A percentile compares a stretch with the other conserved stretches of the same genome.
Evolutionary conservation across 2,329 filamentous ascomycete genomes (phyloP).

Genomic region (Hymenoscyphus occultus): DNA sequence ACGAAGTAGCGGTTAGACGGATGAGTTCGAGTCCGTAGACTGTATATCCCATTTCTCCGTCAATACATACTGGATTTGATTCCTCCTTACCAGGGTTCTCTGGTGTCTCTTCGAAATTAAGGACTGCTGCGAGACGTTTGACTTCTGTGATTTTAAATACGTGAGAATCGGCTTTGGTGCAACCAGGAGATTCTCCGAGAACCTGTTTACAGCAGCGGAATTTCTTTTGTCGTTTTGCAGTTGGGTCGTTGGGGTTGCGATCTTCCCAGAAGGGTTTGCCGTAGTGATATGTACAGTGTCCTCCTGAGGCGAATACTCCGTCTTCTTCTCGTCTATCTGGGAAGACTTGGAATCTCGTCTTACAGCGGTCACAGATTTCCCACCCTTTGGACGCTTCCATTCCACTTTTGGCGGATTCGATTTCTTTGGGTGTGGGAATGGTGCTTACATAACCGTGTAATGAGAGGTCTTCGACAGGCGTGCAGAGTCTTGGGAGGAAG

Average conservation of each 20-base stretch:
- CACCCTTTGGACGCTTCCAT: constrained; percentile 68
- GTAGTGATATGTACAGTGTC: constrained; percentile 77
- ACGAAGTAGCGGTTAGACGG: constrained; percentile 82
- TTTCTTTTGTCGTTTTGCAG: constrained; percentile 55
- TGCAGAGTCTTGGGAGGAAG: constrained; percentile 60
- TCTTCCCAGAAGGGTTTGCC: constrained; percentile 62
- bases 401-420: constrained; percentile 63
- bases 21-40: constrained; percentile 84
- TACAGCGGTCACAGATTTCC: constrained; percentile 87
- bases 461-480: constrained; percentile 61
- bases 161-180: constrained; percentile 67
- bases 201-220: constrained; percentile 78
- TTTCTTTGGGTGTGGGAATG: constrained; percentile 62
- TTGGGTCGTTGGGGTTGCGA: constrained; percentile 51
- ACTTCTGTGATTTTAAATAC: constrained; percentile 82
- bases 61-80: constrained; percentile 73
- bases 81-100: constrained; percentile 51
- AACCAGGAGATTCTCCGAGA: constrained; percentile 71
- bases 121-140: constrained; percentile 70
- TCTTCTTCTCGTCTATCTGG: constrained; percentile 78
- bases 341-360: constrained; percentile 85
- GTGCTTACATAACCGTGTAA: constrained; percentile 71
- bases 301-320: constrained; percentile 70
- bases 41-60: constrained; percentile 98
- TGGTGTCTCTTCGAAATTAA: constrained; percentile 80